phyloP scores from a whole-genome alignment of 306 rosid species.

The Prosopis cineraria region DNA sequence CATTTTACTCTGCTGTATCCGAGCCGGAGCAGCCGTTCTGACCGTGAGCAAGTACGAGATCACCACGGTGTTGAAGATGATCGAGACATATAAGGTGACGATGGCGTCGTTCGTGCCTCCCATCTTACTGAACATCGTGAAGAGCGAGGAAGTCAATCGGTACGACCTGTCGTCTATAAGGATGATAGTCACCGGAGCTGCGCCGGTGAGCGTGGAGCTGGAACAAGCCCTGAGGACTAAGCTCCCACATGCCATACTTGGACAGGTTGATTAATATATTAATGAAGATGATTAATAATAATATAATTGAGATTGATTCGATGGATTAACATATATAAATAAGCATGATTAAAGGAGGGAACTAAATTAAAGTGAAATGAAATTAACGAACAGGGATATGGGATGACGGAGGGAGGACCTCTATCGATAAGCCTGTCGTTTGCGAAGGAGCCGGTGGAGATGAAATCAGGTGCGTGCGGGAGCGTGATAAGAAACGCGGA shows the following conservation, averaged over 20 bases:
- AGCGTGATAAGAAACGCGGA: conserved; percentile 71
- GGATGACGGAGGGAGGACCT: conserved; percentile 91
- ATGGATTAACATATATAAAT: too few relatives aligned
- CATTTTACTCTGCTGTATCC: conserved; percentile 60
- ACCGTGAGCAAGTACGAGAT: conserved; percentile 66
- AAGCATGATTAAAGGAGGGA: not conserved
- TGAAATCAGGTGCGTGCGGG: conserved; percentile 86
- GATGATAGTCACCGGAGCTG: conserved; percentile 70
- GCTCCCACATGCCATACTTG: conserved; percentile 65
- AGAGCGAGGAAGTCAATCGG: conserved; percentile 44
- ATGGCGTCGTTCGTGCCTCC: conserved; percentile 81
- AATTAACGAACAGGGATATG: conserved; percentile 61
- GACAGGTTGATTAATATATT: conserved; percentile 59
- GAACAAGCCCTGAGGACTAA: conserved; percentile 57
- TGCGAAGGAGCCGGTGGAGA: conserved; percentile 58
- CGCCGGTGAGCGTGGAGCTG: conserved; percentile 76
- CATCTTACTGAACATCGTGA: conserved; percentile 63
- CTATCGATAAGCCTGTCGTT: conserved; percentile 66
- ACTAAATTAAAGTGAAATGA: not conserved
- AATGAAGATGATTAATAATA: not conserved
- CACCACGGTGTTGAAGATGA: conserved; percentile 41
- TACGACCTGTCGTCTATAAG: conserved; percentile 75
- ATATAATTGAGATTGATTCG: not conserved
- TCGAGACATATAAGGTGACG: conserved; percentile 58
- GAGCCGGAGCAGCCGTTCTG: conserved; percentile 72